Conservation (phyloP, 345 rosid genomes). For the Hibiscus syriacus region DNA sequence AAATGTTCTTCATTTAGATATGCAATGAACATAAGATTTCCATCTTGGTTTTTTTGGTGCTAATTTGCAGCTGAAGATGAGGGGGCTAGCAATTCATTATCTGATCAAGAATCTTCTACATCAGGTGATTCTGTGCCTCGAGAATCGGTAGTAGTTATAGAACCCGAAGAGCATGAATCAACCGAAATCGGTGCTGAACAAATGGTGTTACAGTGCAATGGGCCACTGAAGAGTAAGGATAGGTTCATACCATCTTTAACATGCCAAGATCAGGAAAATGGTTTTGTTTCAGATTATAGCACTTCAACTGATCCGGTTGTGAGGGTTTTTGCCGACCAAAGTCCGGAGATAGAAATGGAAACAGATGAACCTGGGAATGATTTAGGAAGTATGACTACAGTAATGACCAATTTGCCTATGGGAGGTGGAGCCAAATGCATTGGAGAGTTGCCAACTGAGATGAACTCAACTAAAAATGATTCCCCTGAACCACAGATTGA, state of each 20-base stretch:
- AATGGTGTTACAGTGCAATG: constrained; percentile 5
- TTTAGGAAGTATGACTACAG: neutral
- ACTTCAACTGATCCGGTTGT: neutral
- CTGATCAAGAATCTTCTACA: constrained; percentile 1
- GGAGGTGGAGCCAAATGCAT: constrained; percentile 11
- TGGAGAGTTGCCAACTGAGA: constrained; percentile 7
- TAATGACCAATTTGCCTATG: neutral
- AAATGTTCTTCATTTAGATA: neutral
- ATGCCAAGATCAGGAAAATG: constrained; percentile 13
- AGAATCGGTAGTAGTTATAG: constrained; percentile 7
- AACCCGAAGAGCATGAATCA: constrained; percentile 12
- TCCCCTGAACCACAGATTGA: constrained; percentile 10
- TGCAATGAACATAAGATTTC: neutral
- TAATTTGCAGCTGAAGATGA: neutral
- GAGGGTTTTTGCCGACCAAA: constrained; percentile 4
- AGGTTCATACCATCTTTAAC: constrained; percentile 12
- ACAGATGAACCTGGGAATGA: neutral
- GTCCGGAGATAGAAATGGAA: neutral
- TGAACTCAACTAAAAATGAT: constrained; percentile 3
- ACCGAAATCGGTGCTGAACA: neutral
- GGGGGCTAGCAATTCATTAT: neutral
- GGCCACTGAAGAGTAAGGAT: neutral
- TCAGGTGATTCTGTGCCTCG: constrained; percentile 14
- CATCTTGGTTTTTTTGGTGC: neutral
- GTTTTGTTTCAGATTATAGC: constrained; percentile 1